A percentile compares a stretch with the other conserved stretches of the same genome.
These are phyloP conservation scores for slime mould (Dictyostelium discoideum) DNA, from an alignment of 78 protist species.

Conservation along the genomic window DNA sequence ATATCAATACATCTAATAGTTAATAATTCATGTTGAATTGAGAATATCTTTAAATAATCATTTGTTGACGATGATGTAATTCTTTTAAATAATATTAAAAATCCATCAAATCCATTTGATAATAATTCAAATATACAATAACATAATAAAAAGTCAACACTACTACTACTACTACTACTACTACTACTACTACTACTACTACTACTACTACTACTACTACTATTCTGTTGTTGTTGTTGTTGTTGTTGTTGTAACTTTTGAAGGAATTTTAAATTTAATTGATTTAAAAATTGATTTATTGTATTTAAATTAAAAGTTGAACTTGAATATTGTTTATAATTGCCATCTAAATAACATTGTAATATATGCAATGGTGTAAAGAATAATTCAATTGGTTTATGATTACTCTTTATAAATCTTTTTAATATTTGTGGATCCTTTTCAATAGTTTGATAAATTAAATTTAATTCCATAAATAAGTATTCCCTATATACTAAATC, in stretches of 20 bases:
- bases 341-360: slow-evolving; percentile 20
- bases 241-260: background rate
- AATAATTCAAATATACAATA: slow-evolving; percentile 6
- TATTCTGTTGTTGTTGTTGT: background rate
- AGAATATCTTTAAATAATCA: background rate
- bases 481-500: background rate
- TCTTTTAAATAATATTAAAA: background rate
- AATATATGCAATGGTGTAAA: slow-evolving; percentile 31
- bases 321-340: slow-evolving; percentile 5
- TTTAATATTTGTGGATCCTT: slow-evolving; percentile 23
- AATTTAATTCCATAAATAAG: slow-evolving; percentile 12
- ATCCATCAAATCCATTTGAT: background rate
- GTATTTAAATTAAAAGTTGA: background rate
- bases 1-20: slow-evolving; percentile 14
- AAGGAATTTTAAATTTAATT: background rate
- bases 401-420: slow-evolving; percentile 22
- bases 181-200: background rate
- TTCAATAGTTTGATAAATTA: background rate
- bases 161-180: background rate
- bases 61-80: background rate
- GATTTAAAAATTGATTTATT: background rate
- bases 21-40: background rate
- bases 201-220: background rate
- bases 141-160: background rate
- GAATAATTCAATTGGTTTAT: slow-evolving; percentile 18